Base-by-base conservation (phyloP, 768 basidiomycete genomes). In the Galerina sulciceps region DNA sequence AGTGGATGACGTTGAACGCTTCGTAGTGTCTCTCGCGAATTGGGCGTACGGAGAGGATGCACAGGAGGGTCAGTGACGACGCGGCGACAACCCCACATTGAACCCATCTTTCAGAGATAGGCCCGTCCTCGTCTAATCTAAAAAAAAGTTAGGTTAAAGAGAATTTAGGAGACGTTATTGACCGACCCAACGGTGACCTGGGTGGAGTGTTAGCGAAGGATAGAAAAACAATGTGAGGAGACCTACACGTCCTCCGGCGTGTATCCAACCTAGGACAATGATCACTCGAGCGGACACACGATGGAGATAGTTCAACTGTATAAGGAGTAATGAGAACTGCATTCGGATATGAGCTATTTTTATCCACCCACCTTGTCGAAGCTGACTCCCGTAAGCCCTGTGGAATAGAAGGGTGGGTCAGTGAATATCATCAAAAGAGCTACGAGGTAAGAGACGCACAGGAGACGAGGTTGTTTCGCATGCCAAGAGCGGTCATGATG, bases 401-500 rank as follows among this genome's bases (percentile, higher is more conserved):
- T 31, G 17, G n/a, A 18, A 44, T 43, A 40, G 36, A 52, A 18
- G 15, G 22, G 42, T 14, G 22, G 23, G 22, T 14, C 2, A 13
- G 37, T 37, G 17, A n/a, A 14, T 15, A 35, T 35, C n/a, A 14
- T 34, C 10, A 26, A 20, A 49, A 35, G 2, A n/a, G 36, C 20
- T 17, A 51, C 3, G 41, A 5, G 35, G 8, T 36, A 47, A 22
- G 22, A 4, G 13, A 62, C 73, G 52, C 22, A 76, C 76, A 71
- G 4, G 73, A 73, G 35, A 78, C 65, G 14, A 85, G 66, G 56
- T 88, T 88, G 69, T 89, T 88, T 26, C 83, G 84, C 60, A 82
- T 83, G 1, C 84, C 85, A 22, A 89, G 77, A 2, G 79, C 85
- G 14, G 80, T 76, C 65, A 88, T 73, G 17, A 89, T 73, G 1